phyloP scores from a whole-genome alignment of 495 filamentous ascomycete genomes.

The Immersiella caudata region DNA sequence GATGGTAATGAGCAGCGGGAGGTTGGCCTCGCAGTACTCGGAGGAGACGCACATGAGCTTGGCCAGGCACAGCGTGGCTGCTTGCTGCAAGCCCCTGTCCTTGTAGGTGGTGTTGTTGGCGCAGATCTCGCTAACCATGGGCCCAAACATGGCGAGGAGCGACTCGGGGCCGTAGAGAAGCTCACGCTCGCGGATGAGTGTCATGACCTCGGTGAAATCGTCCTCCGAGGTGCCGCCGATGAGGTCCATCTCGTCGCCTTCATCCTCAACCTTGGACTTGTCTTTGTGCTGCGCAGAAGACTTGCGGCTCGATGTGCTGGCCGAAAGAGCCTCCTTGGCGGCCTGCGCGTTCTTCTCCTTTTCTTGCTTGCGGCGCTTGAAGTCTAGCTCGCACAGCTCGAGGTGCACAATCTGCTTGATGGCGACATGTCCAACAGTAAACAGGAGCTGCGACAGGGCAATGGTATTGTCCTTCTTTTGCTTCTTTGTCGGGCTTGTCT shows the following conservation, averaged over 20 bases:
- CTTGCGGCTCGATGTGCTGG: slow-evolving; percentile 37
- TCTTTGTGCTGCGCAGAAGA: slow-evolving; percentile 33
- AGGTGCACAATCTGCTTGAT: slow-evolving; percentile 99
- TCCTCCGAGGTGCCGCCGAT: slow-evolving; percentile 98
- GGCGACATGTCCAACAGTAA: slow-evolving; percentile 93
- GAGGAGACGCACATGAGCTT: slow-evolving; percentile 97
- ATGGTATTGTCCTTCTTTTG: slow-evolving; percentile 65
- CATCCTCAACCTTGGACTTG: slow-evolving; percentile 58
- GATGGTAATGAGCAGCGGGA: slow-evolving; percentile 94
- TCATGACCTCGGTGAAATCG: slow-evolving; percentile 96
- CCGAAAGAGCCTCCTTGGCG: slow-evolving; percentile 39
- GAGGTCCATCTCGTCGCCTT: slow-evolving; percentile 86
- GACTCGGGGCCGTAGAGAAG: slow-evolving; percentile 86
- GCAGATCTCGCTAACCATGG: slow-evolving; percentile 89
- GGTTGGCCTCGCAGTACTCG: slow-evolving; percentile 92
- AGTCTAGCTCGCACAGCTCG: slow-evolving; percentile 95
- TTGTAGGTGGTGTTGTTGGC: slow-evolving; percentile 89
- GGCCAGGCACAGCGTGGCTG: slow-evolving; percentile 92
- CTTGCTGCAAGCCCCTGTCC: slow-evolving; percentile 84
- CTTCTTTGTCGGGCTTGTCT: slow-evolving; percentile 43
- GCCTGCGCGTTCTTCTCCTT: slow-evolving; percentile 74
- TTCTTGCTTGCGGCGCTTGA: slow-evolving; percentile 93
- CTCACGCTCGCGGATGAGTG: slow-evolving; percentile 91
- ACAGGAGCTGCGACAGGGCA: slow-evolving; percentile 86
- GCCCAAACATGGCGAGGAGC: slow-evolving; percentile 84